phyloP scores from a whole-genome alignment of 1,284 basidiomycete genomes.

The Sporisorium sorghi region DNA sequence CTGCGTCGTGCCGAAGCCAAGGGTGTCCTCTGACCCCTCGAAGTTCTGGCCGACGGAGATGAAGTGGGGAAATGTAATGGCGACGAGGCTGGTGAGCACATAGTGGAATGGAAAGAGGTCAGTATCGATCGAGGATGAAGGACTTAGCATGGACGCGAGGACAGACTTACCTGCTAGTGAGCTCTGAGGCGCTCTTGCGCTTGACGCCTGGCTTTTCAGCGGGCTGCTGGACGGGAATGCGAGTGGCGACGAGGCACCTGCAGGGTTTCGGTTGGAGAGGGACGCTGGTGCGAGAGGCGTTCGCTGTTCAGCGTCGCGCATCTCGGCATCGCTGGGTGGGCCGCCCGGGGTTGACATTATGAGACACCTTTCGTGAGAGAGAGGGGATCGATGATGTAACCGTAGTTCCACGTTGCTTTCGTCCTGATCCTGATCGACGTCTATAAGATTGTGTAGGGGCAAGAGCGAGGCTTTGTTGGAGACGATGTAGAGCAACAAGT shows the following conservation, averaged over 20 bases:
- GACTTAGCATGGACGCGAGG: not conserved
- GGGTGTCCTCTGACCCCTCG: constrained; percentile 48
- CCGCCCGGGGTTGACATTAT: constrained; percentile 52
- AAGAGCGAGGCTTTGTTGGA: not conserved
- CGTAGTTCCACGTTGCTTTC: no score
- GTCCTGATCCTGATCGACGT: not conserved
- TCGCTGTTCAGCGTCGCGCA: constrained; percentile 49
- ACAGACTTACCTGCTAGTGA: constrained; percentile 46
- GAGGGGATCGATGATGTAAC: not conserved
- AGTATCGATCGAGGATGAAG: not conserved
- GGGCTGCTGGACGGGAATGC: constrained; percentile 65
- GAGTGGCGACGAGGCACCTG: constrained; percentile 55
- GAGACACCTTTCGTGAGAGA: not conserved
- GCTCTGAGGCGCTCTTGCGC: constrained; percentile 26
- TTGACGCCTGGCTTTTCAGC: constrained; percentile 47
- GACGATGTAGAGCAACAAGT: not conserved
- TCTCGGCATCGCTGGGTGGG: constrained; percentile 44
- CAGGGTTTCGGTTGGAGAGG: constrained; percentile 32
- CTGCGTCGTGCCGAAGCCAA: constrained; percentile 32
- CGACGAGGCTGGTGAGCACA: constrained; percentile 41
- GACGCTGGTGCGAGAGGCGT: constrained; percentile 47
- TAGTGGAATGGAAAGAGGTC: not conserved
- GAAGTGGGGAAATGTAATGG: constrained; percentile 65
- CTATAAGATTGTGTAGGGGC: not conserved
- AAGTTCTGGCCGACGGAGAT: constrained; percentile 56